Evolutionary conservation across 768 basidiomycete species (phyloP).

Genomic region (Termitomyces sp.): DNA sequence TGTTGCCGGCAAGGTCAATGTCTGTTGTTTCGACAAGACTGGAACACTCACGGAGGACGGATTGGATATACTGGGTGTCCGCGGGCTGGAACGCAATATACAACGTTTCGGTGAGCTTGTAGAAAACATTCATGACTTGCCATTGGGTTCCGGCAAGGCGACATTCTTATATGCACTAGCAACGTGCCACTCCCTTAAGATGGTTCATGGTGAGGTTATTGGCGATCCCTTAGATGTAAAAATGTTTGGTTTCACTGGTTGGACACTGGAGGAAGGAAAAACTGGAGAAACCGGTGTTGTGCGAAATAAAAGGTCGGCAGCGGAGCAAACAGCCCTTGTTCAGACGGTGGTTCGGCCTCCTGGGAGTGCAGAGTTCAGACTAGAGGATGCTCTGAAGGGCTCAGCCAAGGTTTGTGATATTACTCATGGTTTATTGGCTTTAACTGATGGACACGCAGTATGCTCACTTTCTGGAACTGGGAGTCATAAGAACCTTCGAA

Average conservation of each 20-base stretch:
- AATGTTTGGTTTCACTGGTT: constrained; percentile 97
- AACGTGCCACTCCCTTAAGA: constrained; percentile 94
- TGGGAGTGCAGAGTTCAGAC: constrained; percentile 82
- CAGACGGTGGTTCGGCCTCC: constrained; percentile 96
- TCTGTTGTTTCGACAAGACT: constrained; percentile 99
- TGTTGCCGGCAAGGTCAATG: constrained; percentile 92
- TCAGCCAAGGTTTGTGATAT: constrained; percentile 60
- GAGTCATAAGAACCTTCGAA: constrained; percentile 94
- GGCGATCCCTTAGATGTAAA: constrained; percentile 96
- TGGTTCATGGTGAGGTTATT: constrained; percentile 81
- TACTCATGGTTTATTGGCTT: background rate
- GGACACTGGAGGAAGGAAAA: constrained; percentile 93
- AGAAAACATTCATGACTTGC: constrained; percentile 83
- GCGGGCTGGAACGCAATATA: constrained; percentile 72
- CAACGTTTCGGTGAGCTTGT: constrained; percentile 89
- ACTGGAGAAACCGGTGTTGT: constrained; percentile 68
- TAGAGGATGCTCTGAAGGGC: constrained; percentile 92
- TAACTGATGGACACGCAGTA: constrained; percentile 48
- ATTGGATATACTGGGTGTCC: constrained; percentile 92
- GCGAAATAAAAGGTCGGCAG: constrained; percentile 56
- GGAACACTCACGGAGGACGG: constrained; percentile 98
- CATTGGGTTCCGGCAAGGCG: constrained; percentile 67
- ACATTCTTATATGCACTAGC: constrained; percentile 90
- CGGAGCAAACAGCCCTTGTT: constrained; percentile 83
- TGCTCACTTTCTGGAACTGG: constrained; percentile 94